Evolutionary conservation across 2,329 filamentous ascomycete genomes (phyloP).

Genomic region (Fusarium tupiense): DNA sequence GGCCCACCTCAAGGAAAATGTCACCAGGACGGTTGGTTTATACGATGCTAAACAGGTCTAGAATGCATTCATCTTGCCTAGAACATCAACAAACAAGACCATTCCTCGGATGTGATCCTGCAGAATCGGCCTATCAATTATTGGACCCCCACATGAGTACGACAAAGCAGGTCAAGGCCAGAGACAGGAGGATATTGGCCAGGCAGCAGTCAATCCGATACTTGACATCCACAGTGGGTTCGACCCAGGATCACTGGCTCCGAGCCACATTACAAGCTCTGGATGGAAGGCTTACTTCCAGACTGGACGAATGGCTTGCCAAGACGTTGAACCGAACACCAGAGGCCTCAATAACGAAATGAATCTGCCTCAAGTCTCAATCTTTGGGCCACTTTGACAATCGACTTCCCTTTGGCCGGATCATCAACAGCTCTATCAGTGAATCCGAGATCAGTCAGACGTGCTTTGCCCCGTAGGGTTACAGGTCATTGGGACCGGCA

Average conservation of each 20-base stretch:
- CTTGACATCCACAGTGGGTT: not conserved
- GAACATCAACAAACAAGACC: not conserved
- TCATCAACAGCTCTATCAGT: not conserved
- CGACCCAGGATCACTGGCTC: not conserved
- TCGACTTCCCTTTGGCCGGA: not conserved
- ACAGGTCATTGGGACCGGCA: not conserved
- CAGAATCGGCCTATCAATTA: not conserved
- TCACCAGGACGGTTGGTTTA: not conserved
- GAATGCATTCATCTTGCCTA: not conserved
- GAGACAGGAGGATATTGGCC: not conserved
- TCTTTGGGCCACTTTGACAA: not conserved
- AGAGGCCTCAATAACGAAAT: not conserved
- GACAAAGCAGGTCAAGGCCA: not conserved
- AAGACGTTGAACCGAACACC: not conserved
- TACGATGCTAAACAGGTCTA: not conserved
- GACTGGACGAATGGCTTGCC: not conserved
- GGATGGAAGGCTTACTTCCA: not conserved
- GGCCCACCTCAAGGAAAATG: not conserved
- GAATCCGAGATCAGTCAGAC: not conserved
- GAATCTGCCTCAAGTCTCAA: not conserved
- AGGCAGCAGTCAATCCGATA: not conserved
- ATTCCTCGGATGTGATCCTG: not conserved
- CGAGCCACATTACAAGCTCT: not conserved
- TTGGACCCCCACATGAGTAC: not conserved
- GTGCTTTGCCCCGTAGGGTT: not conserved